Conservation (phyloP, 176 grass and related monocot species). For the Tuctoria greenei region DNA sequence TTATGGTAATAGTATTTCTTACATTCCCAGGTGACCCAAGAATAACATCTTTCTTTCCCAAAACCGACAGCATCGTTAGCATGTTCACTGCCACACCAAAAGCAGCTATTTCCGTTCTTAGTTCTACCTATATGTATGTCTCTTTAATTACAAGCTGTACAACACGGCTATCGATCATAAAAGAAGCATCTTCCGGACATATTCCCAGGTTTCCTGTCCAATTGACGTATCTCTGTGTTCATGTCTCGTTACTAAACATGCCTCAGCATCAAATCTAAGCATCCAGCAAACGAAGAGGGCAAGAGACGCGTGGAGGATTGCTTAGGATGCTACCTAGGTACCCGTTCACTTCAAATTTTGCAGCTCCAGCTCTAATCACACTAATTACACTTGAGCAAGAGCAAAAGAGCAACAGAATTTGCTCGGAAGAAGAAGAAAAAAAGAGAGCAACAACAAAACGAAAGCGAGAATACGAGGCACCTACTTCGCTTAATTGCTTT, state of each 20-base stretch:
- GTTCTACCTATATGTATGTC: not conserved
- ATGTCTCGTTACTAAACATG: not conserved
- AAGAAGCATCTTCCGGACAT: constrained; percentile 10
- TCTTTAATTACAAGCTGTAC: not conserved
- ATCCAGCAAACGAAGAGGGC: not conserved
- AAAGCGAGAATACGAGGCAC: constrained; percentile 22
- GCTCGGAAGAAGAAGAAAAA: not conserved
- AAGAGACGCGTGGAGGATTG: not conserved
- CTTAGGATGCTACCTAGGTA: not conserved
- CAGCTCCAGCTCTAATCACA: not conserved
- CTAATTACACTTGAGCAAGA: not conserved
- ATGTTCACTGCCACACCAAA: constrained; percentile 13
- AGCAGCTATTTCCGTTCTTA: constrained; percentile 15
- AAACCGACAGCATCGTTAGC: not conserved
- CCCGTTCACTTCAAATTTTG: not conserved
- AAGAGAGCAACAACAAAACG: not conserved
- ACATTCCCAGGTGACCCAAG: constrained; percentile 14
- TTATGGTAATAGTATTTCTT: constrained; percentile 5
- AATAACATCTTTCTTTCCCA: constrained; percentile 20
- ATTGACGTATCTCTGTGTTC: not conserved
- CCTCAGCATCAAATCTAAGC: not conserved
- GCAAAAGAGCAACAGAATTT: not conserved
- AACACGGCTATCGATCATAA: not conserved
- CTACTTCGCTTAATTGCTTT: constrained; percentile 33
- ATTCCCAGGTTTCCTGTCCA: not conserved